phyloP scores from a whole-genome alignment of 129 eudicot genomes.

The Helianthus annuus region DNA sequence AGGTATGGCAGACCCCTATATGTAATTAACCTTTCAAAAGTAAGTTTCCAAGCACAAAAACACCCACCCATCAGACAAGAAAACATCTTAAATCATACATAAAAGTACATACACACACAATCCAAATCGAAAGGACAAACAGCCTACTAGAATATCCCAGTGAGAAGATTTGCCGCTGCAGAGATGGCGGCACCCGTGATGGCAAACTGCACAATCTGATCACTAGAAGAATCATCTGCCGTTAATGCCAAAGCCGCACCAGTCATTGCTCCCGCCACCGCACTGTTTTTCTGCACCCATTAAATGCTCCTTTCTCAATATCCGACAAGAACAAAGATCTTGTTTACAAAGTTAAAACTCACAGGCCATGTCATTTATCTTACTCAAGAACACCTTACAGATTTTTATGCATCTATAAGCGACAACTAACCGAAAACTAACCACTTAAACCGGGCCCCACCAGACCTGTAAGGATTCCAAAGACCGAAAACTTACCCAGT shows the following conservation, averaged over 20 bases:
- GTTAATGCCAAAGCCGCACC: conserved; percentile 76
- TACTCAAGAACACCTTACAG: no score
- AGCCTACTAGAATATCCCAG: conserved; percentile 61
- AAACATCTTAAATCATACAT: background rate
- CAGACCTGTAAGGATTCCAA: background rate
- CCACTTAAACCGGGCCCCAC: no score
- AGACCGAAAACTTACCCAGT: conserved; percentile 55
- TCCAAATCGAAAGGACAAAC: background rate
- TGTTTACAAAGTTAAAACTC: background rate
- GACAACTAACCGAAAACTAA: no score
- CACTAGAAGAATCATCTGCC: conserved; percentile 55
- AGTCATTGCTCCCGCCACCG: conserved; percentile 82
- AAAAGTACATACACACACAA: background rate
- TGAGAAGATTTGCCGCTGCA: conserved; percentile 78
- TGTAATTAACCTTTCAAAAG: background rate
- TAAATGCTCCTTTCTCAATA: background rate
- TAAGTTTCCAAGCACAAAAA: background rate
- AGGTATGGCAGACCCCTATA: no score
- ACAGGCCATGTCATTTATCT: no score
- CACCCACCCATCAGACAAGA: background rate
- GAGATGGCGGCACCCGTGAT: conserved; percentile 89
- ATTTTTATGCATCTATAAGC: no score
- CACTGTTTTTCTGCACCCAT: conserved; percentile 70
- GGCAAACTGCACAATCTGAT: conserved; percentile 77
- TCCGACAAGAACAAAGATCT: background rate